phyloP scores from a whole-genome alignment of 2,329 filamentous ascomycete species.

The Chrysoporthe austroafricana region DNA sequence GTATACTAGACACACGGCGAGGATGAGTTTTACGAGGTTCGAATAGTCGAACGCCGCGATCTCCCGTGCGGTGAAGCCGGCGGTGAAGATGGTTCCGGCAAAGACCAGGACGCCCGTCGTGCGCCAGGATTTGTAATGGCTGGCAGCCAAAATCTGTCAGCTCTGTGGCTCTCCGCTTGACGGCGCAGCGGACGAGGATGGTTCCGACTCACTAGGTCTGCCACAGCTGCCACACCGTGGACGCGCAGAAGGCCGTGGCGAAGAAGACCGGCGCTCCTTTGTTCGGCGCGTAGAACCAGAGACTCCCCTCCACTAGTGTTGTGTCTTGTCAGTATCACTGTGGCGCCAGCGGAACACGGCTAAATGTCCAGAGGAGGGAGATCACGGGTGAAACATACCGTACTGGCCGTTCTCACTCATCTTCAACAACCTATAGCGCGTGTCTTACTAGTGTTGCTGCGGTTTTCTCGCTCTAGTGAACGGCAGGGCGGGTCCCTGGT shows the following conservation, averaged over 20 bases:
- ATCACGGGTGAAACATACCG: neutral
- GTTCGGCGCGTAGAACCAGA: conserved; percentile 53
- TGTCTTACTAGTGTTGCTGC: neutral
- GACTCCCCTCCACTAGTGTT: conserved; percentile 45
- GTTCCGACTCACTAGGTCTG: conserved; percentile 50
- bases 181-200: neutral
- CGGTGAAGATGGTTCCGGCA: conserved; percentile 50
- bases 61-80: conserved; percentile 52
- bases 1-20: conserved; percentile 43
- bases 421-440: neutral
- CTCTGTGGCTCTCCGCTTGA: neutral
- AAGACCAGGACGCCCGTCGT: conserved; percentile 53
- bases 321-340: neutral
- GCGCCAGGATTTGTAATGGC: conserved; percentile 54
- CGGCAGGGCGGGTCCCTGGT: neutral
- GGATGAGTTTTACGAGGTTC: conserved; percentile 47
- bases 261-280: conserved; percentile 54
- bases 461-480: neutral
- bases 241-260: conserved; percentile 44
- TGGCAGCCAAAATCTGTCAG: conserved; percentile 15
- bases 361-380: neutral
- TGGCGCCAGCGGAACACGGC: neutral
- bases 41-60: conserved; percentile 53
- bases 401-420: conserved; percentile 23
- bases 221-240: conserved; percentile 45